These are phyloP conservation scores for Albophoma yamanashiensis DNA, from an alignment of 2,329 filamentous ascomycete genomes.

Conservation along the genomic window DNA sequence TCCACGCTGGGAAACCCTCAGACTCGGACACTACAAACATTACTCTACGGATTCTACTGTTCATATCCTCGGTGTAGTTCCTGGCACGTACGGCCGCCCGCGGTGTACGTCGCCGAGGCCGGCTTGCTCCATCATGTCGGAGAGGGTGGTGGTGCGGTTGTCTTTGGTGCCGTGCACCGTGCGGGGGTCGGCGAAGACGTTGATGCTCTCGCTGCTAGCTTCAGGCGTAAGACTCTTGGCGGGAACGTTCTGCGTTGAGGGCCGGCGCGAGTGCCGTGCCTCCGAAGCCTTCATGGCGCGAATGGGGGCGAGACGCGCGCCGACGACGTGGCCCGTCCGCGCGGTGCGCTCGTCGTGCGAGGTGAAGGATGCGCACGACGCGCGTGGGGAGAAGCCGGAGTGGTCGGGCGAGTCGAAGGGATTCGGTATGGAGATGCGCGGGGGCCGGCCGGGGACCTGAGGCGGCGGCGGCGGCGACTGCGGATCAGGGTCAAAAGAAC, in stretches of 20 bases:
- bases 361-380: slow-evolving; percentile 8
- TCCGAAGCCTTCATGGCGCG: slow-evolving; percentile 25
- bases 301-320: slow-evolving; percentile 22
- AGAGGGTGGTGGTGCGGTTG: slow-evolving; percentile 35
- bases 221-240: slow-evolving; percentile 16
- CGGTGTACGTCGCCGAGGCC: slow-evolving; percentile 29
- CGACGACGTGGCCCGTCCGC: slow-evolving; percentile 15
- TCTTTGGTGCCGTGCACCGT: slow-evolving; percentile 20
- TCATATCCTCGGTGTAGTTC: slow-evolving; percentile 20
- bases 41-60: not conserved
- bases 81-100: slow-evolving; percentile 31
- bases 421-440: slow-evolving; percentile 22
- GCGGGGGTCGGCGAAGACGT: slow-evolving; percentile 39
- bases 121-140: slow-evolving; percentile 41
- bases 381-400: slow-evolving; percentile 10
- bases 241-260: slow-evolving; percentile 22
- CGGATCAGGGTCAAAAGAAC: not conserved
- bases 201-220: slow-evolving; percentile 38
- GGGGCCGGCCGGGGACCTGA: slow-evolving; percentile 2
- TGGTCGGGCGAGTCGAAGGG: slow-evolving; percentile 23
- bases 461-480: not conserved
- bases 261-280: slow-evolving; percentile 10
- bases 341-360: slow-evolving; percentile 14
- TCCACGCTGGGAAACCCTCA: too few species aligned
- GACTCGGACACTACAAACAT: not conserved